phyloP scores from a whole-genome alignment of 306 rosid genomes.

The Astragalus membranaceus region DNA sequence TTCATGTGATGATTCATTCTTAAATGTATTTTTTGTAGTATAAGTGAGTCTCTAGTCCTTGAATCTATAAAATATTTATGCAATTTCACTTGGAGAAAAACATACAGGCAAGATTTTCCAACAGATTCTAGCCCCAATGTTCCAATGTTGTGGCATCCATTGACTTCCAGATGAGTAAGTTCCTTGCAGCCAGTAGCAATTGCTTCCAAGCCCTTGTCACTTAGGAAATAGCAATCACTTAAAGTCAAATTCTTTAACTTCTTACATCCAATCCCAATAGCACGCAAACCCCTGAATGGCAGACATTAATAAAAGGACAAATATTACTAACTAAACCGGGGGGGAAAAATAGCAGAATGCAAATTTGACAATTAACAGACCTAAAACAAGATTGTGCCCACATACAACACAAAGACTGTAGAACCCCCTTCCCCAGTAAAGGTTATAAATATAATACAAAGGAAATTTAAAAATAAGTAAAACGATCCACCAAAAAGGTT shows the following conservation, averaged over 20 bases:
- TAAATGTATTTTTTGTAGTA: neutral
- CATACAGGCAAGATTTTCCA: conserved; percentile 86
- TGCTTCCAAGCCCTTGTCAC: conserved; percentile 87
- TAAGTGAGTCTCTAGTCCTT: neutral
- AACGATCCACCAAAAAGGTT: neutral
- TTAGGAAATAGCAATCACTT: conserved; percentile 83
- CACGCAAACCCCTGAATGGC: conserved; percentile 60
- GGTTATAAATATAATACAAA: neutral
- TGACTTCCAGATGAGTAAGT: conserved; percentile 86
- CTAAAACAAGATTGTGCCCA: neutral
- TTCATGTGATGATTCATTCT: neutral
- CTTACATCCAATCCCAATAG: conserved; percentile 80
- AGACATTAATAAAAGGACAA: conserved; percentile 6
- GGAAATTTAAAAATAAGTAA: neutral
- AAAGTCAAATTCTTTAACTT: conserved; percentile 78
- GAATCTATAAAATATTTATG: neutral
- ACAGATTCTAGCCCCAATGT: conserved; percentile 69
- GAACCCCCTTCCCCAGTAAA: neutral
- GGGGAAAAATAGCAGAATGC: neutral
- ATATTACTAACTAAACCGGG: neutral
- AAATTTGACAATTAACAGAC: neutral
- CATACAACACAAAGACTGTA: neutral
- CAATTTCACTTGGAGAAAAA: conserved; percentile 23
- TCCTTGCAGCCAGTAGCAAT: conserved; percentile 88
- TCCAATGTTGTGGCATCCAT: conserved; percentile 96